Conservation (phyloP, 1,284 basidiomycete species). For the Ceratobasidium theobromae region DNA sequence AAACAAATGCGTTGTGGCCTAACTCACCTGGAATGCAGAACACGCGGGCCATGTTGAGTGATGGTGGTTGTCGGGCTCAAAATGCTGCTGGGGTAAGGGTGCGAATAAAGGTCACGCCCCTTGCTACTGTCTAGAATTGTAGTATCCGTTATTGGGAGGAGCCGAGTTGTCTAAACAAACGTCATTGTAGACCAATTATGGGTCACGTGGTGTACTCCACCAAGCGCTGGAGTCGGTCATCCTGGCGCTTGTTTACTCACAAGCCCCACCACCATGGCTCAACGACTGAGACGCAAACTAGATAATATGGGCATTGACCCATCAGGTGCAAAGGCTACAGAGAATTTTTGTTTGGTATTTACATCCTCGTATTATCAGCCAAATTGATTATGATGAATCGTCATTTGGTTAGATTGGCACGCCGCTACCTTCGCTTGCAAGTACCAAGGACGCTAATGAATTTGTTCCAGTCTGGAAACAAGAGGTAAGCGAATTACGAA, state of each 20-base stretch:
- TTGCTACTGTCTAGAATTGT: too few species aligned
- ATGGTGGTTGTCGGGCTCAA: constrained; percentile 2
- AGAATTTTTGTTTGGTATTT: constrained; percentile 84
- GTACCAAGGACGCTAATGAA: constrained; percentile 86
- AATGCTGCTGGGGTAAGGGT: not conserved
- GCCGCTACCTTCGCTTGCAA: constrained; percentile 84
- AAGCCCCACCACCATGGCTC: constrained; percentile 45
- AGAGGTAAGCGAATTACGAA: constrained; percentile 58
- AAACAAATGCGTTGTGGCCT: not conserved
- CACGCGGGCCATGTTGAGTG: constrained; percentile 50
- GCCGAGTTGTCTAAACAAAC: not conserved
- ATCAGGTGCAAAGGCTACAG: constrained; percentile 67
- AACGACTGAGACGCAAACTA: constrained; percentile 60
- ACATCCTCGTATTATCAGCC: too few species aligned
- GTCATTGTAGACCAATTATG: not conserved
- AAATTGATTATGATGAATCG: constrained; percentile 9
- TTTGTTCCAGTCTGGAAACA: constrained; percentile 98
- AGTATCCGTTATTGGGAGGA: not conserved
- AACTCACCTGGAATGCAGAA: constrained; percentile 60
- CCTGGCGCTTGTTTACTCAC: not conserved
- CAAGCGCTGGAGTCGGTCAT: not conserved
- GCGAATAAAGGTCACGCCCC: too few species aligned
- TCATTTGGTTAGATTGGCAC: constrained; percentile 72
- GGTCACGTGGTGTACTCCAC: not conserved
- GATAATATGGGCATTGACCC: constrained; percentile 76